Evolutionary conservation across 331 rosid species (phyloP), one percentile per base, ranked within the genome.

Genomic region (Rhamnella rubrinervis): DNA sequence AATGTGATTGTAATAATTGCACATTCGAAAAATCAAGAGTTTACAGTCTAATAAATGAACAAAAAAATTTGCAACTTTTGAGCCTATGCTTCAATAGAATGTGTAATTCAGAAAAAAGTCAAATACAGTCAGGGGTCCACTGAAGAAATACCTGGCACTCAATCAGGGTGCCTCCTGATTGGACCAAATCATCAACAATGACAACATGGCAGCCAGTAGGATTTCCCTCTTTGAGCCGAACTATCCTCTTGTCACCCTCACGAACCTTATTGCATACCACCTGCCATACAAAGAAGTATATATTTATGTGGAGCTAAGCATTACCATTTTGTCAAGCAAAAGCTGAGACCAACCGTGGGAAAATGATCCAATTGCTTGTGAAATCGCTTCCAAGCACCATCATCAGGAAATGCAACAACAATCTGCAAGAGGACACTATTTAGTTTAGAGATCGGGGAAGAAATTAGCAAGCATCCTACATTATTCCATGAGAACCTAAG

Each of bases 371-470:
- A 86, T 72, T 35, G 93, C 87, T 95, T 95, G 91, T 95, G 97
- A 77, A 87, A 95, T 72, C 98, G 84, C 85, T 95, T 95, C 97
- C 96, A 95, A 69, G 98, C 98, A 76, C 98, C 98, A 77, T 95
- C 97, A 63, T 95, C 97, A 0, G 97, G 98, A 82, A 95, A 91
- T 73, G 98, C 98, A 77, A 91, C 83, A 68, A 95, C 97, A 80
- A 89, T 83, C 98, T 95, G 88, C 67, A 78, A 79, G 21, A 37
- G 53, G 23, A 71, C 61, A 38, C 68, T 11, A 70, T 63, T 79
- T 38, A 55, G 49, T 41, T 61, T 56, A 73, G 63, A 57, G 59
- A 57, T 71, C n/a, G 52, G 13, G 64, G 39, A 51, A 65, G 65
- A 55, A 69, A 71, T 57, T 56, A 21, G 61, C 21, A 66, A 21